These are phyloP conservation scores for Fusarium pininemorale DNA, from an alignment of 2,329 filamentous ascomycete species.

Conservation along the genomic window DNA sequence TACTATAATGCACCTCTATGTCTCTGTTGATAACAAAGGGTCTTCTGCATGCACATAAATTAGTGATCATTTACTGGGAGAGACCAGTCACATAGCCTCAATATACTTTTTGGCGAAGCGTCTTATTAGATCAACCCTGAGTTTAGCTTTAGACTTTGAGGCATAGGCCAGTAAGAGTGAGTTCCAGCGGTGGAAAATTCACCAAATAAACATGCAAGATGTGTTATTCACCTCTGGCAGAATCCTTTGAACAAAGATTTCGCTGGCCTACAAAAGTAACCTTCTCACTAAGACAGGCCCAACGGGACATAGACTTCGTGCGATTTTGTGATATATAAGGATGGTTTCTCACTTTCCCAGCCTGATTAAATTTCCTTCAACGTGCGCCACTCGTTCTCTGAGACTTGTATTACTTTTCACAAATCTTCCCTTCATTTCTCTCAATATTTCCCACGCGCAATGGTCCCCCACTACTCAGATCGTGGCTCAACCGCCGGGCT, in stretches of 20 bases:
- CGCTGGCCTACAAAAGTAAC: fast-evolving
- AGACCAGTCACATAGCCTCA: too few species aligned
- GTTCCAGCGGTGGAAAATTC: fast-evolving
- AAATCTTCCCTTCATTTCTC: fast-evolving
- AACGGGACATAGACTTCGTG: fast-evolving
- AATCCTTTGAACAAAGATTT: fast-evolving
- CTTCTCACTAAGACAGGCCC: fast-evolving
- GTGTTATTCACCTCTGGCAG: fast-evolving
- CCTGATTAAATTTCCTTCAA: background rate
- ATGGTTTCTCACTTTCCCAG: background rate
- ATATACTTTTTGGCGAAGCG: background rate
- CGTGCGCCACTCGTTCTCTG: background rate
- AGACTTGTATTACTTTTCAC: fast-evolving
- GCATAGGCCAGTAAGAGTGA: fast-evolving
- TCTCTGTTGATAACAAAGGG: background rate
- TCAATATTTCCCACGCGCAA: fast-evolving
- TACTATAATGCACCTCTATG: fast-evolving
- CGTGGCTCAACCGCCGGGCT: too few species aligned
- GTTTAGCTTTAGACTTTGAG: fast-evolving
- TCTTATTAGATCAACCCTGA: fast-evolving
- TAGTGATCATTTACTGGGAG: background rate
- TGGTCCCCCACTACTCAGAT: fast-evolving
- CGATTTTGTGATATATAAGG: fast-evolving
- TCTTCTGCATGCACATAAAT: fast-evolving
- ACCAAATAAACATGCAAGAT: fast-evolving